phyloP scores from a whole-genome alignment of 2,329 filamentous ascomycete species.

The Cladosporium colombiae region DNA sequence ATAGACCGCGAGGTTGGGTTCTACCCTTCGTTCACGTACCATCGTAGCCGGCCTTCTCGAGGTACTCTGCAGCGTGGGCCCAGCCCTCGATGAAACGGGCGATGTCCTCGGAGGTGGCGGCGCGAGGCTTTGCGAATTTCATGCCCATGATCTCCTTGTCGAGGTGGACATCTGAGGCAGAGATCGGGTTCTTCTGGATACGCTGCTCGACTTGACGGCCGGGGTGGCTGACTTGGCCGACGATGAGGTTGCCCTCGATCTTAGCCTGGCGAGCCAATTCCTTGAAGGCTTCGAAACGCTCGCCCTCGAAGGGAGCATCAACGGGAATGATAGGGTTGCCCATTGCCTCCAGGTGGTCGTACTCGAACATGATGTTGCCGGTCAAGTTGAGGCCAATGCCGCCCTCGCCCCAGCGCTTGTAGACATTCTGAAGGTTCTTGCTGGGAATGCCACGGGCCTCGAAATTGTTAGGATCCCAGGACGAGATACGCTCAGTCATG shows the following conservation, averaged over 20 bases:
- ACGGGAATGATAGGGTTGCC: constrained; percentile 62
- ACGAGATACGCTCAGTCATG: constrained; percentile 66
- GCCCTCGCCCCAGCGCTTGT: constrained; percentile 63
- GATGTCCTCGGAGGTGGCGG: constrained; percentile 58
- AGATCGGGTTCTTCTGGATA: constrained; percentile 54
- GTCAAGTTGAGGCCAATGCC: constrained; percentile 59
- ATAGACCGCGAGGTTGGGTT: too few relatives aligned
- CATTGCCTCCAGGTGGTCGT: constrained; percentile 57
- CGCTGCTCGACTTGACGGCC: constrained; percentile 55
- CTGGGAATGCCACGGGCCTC: constrained; percentile 56
- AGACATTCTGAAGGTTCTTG: constrained; percentile 57
- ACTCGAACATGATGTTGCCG: constrained; percentile 66
- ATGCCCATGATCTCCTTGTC: constrained; percentile 47
- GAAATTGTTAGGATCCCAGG: constrained; percentile 58
- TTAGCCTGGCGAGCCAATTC: constrained; percentile 57
- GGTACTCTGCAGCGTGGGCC: constrained; percentile 61
- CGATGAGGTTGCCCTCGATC: constrained; percentile 58
- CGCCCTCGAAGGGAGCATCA: constrained; percentile 53
- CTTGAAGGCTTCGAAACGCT: constrained; percentile 62
- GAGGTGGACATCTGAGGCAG: constrained; percentile 53
- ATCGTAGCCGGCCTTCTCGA: constrained; percentile 63
- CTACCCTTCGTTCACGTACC: too few relatives aligned
- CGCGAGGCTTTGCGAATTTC: constrained; percentile 56
- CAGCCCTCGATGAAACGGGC: constrained; percentile 60
- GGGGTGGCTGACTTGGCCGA: constrained; percentile 64